Evolutionary conservation across 2,329 filamentous ascomycete species (phyloP).

Genomic region (Neurospora crassa): DNA sequence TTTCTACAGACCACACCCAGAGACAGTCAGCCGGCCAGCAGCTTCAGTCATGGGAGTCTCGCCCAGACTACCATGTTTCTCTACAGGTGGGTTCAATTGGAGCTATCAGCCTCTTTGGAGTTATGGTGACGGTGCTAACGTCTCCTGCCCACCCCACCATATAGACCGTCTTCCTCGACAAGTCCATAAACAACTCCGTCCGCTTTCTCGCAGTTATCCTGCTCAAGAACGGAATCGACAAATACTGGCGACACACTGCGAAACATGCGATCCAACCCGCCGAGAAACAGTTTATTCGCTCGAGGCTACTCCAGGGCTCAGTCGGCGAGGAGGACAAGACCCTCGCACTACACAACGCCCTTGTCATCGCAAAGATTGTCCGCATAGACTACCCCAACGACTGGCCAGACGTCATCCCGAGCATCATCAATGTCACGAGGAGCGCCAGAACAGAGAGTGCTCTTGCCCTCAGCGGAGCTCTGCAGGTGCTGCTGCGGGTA

Average conservation of each 20-base stretch:
- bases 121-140: neutral
- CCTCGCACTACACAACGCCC: slow-evolving; percentile 77
- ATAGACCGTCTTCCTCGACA: slow-evolving; percentile 74
- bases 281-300: slow-evolving; percentile 70
- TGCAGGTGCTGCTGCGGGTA: slow-evolving; percentile 73
- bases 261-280: slow-evolving; percentile 60
- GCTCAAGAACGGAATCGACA: slow-evolving; percentile 93
- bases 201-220: slow-evolving; percentile 89
- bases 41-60: slow-evolving; percentile 60
- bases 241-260: slow-evolving; percentile 70
- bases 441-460: slow-evolving; percentile 47
- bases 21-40: slow-evolving; percentile 62
- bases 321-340: slow-evolving; percentile 66
- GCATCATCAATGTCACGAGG: slow-evolving; percentile 57
- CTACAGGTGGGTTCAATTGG: slow-evolving; percentile 46
- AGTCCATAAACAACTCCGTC: slow-evolving; percentile 63
- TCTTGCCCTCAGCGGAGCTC: slow-evolving; percentile 58
- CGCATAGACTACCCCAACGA: slow-evolving; percentile 82
- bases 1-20: slow-evolving; percentile 51
- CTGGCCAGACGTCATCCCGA: slow-evolving; percentile 59
- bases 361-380: slow-evolving; percentile 80
- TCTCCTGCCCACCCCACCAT: neutral
- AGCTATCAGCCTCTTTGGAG: neutral
- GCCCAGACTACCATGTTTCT: slow-evolving; percentile 55
- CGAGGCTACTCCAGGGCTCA: slow-evolving; percentile 64